phyloP scores from a whole-genome alignment of 2,329 filamentous ascomycete species.

The Dactylella cylindrospora region DNA sequence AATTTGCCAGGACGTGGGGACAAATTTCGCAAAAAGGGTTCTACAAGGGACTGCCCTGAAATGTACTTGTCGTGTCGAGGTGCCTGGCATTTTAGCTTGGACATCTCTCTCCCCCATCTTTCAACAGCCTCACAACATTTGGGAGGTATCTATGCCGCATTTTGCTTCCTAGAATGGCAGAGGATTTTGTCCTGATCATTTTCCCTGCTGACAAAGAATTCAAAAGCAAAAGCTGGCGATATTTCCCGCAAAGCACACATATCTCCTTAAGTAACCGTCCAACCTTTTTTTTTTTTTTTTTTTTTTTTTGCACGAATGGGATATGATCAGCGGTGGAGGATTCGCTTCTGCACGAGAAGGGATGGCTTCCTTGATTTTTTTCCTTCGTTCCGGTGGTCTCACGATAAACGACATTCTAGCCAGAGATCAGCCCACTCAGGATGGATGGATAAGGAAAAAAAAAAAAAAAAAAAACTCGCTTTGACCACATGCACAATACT shows the following conservation, averaged over 20 bases:
- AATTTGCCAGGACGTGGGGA: conserved; percentile 32
- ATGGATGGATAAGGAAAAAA: too few relatives aligned
- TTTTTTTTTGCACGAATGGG: conserved; percentile 29
- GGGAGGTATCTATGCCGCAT: conserved; percentile 26
- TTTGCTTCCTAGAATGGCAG: background rate
- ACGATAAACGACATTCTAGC: conserved; percentile 38
- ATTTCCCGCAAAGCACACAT: conserved; percentile 18
- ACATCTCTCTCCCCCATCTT: background rate
- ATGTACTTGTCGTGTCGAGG: conserved; percentile 1
- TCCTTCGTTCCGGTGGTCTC: conserved; percentile 41
- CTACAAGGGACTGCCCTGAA: conserved; percentile 12
- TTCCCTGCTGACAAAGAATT: conserved; percentile 30
- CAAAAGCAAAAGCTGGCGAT: background rate
- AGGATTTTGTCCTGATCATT: conserved; percentile 13
- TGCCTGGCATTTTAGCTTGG: conserved; percentile 8
- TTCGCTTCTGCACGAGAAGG: conserved; percentile 42
- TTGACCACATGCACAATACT: background rate
- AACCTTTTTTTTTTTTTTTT: too few relatives aligned
- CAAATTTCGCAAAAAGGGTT: conserved; percentile 18
- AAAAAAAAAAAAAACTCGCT: background rate
- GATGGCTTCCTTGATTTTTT: conserved; percentile 22
- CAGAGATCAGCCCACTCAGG: conserved; percentile 6
- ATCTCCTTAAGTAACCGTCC: too few relatives aligned
- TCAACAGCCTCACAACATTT: background rate
- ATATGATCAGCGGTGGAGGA: conserved; percentile 30